phyloP scores from a whole-genome alignment of 257 asterid species.

The Ocimum tenuiflorum region DNA sequence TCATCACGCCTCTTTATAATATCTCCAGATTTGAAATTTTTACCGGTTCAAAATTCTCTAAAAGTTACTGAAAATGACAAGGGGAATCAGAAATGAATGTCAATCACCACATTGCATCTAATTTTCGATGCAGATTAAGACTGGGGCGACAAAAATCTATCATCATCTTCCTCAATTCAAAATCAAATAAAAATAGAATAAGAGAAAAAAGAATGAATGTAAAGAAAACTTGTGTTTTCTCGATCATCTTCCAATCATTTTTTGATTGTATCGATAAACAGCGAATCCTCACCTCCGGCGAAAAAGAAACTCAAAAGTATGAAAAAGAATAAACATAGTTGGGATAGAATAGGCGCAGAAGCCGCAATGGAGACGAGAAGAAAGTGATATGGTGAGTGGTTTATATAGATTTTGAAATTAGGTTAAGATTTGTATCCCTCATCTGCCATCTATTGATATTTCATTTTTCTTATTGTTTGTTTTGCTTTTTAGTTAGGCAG shows the following conservation, averaged over 20 bases:
- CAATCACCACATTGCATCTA: constrained; percentile 47
- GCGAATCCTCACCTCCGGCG: not conserved
- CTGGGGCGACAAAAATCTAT: constrained; percentile 48
- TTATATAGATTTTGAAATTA: constrained; percentile 23
- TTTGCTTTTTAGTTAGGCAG: too few relatives aligned
- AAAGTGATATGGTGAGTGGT: not conserved
- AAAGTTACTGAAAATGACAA: not conserved
- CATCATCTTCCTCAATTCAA: constrained; percentile 27
- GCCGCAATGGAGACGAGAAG: too few relatives aligned
- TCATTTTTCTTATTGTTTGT: too few relatives aligned
- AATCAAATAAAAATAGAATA: not conserved
- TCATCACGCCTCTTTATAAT: constrained; percentile 49
- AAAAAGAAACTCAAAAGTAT: not conserved
- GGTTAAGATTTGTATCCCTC: constrained; percentile 16
- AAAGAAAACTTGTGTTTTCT: not conserved
- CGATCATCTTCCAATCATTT: not conserved
- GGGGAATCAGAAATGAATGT: constrained; percentile 35
- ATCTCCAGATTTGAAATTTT: constrained; percentile 2
- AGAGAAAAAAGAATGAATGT: too few relatives aligned
- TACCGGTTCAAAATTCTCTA: too few relatives aligned
- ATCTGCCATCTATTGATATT: too few relatives aligned
- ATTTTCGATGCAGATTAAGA: constrained; percentile 31
- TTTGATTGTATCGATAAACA: not conserved
- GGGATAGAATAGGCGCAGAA: too few relatives aligned
- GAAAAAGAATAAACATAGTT: too few relatives aligned